Evolutionary conservation across 345 rosid genomes (phyloP).

Genomic region (Pistacia integerrima): DNA sequence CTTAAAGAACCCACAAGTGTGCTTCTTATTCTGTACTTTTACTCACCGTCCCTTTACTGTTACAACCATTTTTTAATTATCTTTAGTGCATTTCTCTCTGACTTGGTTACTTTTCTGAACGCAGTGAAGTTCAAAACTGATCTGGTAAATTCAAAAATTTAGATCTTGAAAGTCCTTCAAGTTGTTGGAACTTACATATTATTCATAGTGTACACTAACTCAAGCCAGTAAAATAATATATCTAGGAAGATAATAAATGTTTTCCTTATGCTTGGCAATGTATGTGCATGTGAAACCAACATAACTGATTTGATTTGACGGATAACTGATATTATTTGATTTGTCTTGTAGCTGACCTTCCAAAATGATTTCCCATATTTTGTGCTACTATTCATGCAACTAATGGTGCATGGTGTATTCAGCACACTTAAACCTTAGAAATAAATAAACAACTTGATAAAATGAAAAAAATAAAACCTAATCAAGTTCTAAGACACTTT

Average conservation of each 20-base stretch:
- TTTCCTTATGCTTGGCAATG: no score
- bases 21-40: not conserved
- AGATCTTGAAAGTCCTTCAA: slow-evolving; percentile 1
- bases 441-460: slow-evolving; percentile 1
- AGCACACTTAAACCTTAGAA: not conserved
- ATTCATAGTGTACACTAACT: not conserved
- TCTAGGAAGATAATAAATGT: no score
- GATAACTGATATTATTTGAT: not conserved
- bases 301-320: not conserved
- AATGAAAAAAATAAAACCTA: not conserved
- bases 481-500: not conserved
- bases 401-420: not conserved
- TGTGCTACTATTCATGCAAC: slow-evolving; percentile 2
- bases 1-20: not conserved
- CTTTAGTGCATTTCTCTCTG: not conserved
- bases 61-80: not conserved
- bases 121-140: not conserved
- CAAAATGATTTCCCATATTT: not conserved
- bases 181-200: not conserved
- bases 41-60: not conserved
- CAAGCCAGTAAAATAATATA: slow-evolving; percentile 4
- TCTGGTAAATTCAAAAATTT: not conserved
- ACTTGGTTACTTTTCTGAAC: not conserved
- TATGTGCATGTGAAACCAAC: not conserved
- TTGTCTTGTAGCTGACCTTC: not conserved